phyloP scores from a whole-genome alignment of 1,284 basidiomycete genomes.

The Boletellus deceptivus region DNA sequence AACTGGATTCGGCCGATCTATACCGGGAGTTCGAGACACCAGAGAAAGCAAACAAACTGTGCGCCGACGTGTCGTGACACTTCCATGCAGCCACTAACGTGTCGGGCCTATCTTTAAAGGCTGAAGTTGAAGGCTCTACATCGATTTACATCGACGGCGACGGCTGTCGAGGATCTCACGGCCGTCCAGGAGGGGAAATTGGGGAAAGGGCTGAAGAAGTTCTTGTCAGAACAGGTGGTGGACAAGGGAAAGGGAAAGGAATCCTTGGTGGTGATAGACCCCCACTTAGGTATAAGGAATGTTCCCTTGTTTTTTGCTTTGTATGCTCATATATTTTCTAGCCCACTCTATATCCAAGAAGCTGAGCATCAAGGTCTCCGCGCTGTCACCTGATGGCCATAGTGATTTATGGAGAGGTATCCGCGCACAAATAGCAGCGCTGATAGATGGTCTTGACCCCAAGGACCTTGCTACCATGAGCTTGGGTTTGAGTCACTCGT shows the following conservation, averaged over 20 bases:
- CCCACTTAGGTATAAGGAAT: slow-evolving; percentile 75
- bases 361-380: slow-evolving; percentile 84
- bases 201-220: slow-evolving; percentile 91
- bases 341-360: slow-evolving; percentile 90
- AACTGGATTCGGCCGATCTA: slow-evolving; percentile 82
- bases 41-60: slow-evolving; percentile 90
- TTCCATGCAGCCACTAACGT: slow-evolving; percentile 5
- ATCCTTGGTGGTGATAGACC: slow-evolving; percentile 84
- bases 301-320: neutral
- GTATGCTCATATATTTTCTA: slow-evolving; percentile 29
- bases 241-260: slow-evolving; percentile 90
- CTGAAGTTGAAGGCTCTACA: slow-evolving; percentile 94
- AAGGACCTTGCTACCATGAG: slow-evolving; percentile 98
- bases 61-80: slow-evolving; percentile 35
- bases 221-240: slow-evolving; percentile 85
- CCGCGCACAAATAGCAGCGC: slow-evolving; percentile 80
- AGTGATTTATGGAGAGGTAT: slow-evolving; percentile 95
- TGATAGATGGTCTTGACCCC: slow-evolving; percentile 90
- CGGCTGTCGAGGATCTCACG: slow-evolving; percentile 98
- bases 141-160: slow-evolving; percentile 94
- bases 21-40: slow-evolving; percentile 93
- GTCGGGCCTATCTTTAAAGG: slow-evolving; percentile 40
- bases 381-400: slow-evolving; percentile 42
- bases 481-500: slow-evolving; percentile 93
- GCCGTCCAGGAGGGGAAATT: slow-evolving; percentile 91